Conservation (phyloP, 495 filamentous ascomycete species). For the Parachaetomium inaequale region DNA sequence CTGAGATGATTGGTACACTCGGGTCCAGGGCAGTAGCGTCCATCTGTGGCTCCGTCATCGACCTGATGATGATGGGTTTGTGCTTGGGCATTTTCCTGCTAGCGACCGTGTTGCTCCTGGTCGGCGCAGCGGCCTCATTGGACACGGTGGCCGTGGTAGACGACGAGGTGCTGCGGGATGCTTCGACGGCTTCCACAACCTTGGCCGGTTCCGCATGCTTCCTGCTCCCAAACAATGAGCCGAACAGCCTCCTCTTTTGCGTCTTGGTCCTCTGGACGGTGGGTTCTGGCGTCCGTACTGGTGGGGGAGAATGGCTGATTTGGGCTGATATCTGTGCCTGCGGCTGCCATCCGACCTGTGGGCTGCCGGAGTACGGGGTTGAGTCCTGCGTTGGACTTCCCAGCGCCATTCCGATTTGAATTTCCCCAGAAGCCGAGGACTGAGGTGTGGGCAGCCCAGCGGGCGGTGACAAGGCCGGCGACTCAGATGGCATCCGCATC, state of each 20-base stretch:
- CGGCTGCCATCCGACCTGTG: constrained; percentile 24
- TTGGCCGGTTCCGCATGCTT: constrained; percentile 33
- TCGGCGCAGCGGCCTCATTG: constrained; percentile 16
- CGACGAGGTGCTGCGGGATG: constrained; percentile 18
- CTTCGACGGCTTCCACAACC: constrained; percentile 15
- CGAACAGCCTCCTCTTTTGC: constrained; percentile 49
- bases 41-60: constrained; percentile 34
- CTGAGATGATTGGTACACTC: constrained; percentile 11
- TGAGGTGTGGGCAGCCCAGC: constrained; percentile 40
- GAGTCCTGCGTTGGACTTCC: constrained; percentile 44
- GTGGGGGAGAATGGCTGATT: constrained; percentile 25
- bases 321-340: constrained; percentile 19
- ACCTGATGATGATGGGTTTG: constrained; percentile 38
- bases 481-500: constrained; percentile 19
- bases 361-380: background rate
- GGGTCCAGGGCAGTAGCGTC: constrained; percentile 8
- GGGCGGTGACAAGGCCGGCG: constrained; percentile 26
- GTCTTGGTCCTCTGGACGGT: constrained; percentile 40
- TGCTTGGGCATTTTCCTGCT: constrained; percentile 32
- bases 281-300: constrained; percentile 27
- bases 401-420: constrained; percentile 56
- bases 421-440: constrained; percentile 36
- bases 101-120: constrained; percentile 39
- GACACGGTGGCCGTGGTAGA: constrained; percentile 16
- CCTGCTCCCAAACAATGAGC: constrained; percentile 46